These are phyloP conservation scores for Cadophora sp. DNA, from an alignment of 2,329 filamentous ascomycete genomes.

Conservation along the genomic window DNA sequence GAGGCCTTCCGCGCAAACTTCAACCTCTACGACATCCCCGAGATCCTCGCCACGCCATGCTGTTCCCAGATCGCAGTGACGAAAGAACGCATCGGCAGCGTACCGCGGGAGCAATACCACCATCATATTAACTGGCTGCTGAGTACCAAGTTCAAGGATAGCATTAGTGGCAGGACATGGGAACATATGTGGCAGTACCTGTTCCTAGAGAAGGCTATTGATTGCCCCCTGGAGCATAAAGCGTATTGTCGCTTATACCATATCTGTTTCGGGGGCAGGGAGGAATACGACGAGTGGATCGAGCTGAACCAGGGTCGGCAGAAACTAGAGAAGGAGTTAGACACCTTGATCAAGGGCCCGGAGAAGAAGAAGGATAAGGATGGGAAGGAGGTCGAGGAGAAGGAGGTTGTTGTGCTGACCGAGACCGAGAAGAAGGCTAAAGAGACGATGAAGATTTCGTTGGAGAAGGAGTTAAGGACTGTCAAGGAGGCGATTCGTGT, in stretches of 20 bases:
- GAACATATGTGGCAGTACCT: conserved; percentile 68
- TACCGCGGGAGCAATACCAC: conserved; percentile 60
- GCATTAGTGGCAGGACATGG: conserved; percentile 63
- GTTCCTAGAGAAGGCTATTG: conserved; percentile 35
- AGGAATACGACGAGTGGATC: conserved; percentile 37
- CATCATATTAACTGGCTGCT: conserved; percentile 65
- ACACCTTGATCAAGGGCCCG: conserved; percentile 13
- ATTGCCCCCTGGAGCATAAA: conserved; percentile 38
- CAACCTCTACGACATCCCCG: conserved; percentile 49
- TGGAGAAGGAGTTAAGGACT: conserved; percentile 28
- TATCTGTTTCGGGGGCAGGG: conserved; percentile 38
- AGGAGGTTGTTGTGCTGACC: conserved; percentile 10
- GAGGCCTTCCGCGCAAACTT: conserved; percentile 37
- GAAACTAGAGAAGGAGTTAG: conserved; percentile 28
- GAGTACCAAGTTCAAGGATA: conserved; percentile 58
- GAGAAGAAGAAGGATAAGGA: conserved; percentile 5
- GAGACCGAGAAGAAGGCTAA: conserved; percentile 22
- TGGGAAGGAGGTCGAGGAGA: conserved; percentile 16
- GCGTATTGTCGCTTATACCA: conserved; percentile 40
- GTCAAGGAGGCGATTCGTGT: conserved; percentile 32
- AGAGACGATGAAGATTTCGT: conserved; percentile 26
- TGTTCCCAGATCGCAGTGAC: conserved; percentile 71
- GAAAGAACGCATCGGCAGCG: conserved; percentile 55
- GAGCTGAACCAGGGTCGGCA: conserved; percentile 28
- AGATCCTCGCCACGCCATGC: conserved; percentile 61